Conservation (phyloP, 2,329 filamentous ascomycete genomes). For the Phaeosphaeriaceae sp. region DNA sequence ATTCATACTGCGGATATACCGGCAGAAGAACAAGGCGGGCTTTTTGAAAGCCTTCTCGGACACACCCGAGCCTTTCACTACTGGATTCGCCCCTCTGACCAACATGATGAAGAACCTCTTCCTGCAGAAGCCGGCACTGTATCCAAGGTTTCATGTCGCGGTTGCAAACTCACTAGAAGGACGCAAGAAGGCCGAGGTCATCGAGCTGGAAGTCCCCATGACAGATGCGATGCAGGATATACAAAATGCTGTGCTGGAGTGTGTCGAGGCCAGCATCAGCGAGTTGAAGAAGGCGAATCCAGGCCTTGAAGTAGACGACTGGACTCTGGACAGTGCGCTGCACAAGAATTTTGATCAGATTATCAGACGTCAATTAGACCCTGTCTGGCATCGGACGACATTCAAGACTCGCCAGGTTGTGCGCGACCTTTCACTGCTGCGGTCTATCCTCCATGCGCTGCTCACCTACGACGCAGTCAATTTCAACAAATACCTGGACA, state of each 20-base stretch:
- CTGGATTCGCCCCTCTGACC: slow-evolving; percentile 84
- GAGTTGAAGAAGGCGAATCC: slow-evolving; percentile 92
- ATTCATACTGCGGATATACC: slow-evolving; percentile 91
- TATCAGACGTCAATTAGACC: slow-evolving; percentile 87
- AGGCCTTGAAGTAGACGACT: slow-evolving; percentile 93
- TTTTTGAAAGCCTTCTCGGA: slow-evolving; percentile 98
- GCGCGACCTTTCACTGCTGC: slow-evolving; percentile 81
- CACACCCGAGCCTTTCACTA: slow-evolving; percentile 86
- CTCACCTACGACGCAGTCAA: slow-evolving; percentile 88
- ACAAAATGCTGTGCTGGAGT: slow-evolving; percentile 93
- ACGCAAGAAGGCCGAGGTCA: slow-evolving; percentile 91
- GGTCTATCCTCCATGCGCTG: slow-evolving; percentile 80
- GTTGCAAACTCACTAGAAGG: slow-evolving; percentile 91
- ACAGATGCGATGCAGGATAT: slow-evolving; percentile 92
- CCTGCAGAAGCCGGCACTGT: slow-evolving; percentile 84
- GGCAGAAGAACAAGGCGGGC: slow-evolving; percentile 91
- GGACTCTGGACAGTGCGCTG: slow-evolving; percentile 92
- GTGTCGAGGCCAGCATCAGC: slow-evolving; percentile 91
- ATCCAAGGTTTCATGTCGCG: slow-evolving; percentile 90
- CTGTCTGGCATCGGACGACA: slow-evolving; percentile 95
- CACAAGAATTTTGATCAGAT: slow-evolving; percentile 92
- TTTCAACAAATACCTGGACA: slow-evolving; percentile 92
- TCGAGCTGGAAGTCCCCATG: slow-evolving; percentile 96
- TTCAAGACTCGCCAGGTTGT: slow-evolving; percentile 96
- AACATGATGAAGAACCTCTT: slow-evolving; percentile 95